phyloP scores from a whole-genome alignment of 768 basidiomycete genomes.

The Serendipita sp. region DNA sequence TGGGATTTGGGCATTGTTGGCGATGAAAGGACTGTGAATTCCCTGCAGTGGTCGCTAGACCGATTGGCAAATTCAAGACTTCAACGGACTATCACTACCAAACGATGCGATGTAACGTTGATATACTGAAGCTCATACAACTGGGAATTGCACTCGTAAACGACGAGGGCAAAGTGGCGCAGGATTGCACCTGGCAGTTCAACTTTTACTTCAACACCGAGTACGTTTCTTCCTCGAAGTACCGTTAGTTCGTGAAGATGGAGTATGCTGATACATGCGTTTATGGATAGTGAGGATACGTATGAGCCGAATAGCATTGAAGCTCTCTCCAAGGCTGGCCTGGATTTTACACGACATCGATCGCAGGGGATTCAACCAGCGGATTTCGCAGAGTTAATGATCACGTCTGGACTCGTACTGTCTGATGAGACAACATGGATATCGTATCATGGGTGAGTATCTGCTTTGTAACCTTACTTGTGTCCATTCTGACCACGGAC shows the following conservation, averaged over 20 bases:
- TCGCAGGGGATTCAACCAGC: slow-evolving; percentile 84
- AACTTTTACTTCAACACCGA: slow-evolving; percentile 87
- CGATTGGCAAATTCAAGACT: slow-evolving; percentile 90
- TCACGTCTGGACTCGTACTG: slow-evolving; percentile 88
- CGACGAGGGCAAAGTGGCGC: slow-evolving; percentile 82
- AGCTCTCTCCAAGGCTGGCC: slow-evolving; percentile 81
- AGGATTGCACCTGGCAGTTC: slow-evolving; percentile 97
- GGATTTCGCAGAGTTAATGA: slow-evolving; percentile 92
- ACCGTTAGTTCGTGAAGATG: not conserved
- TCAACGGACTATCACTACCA: slow-evolving; percentile 99
- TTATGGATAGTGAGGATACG: slow-evolving; percentile 72
- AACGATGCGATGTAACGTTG: slow-evolving; percentile 98
- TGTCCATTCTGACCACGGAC: not conserved
- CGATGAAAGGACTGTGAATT: slow-evolving; percentile 83
- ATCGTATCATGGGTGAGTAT: slow-evolving; percentile 84
- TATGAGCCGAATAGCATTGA: slow-evolving; percentile 97
- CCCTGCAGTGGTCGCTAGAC: slow-evolving; percentile 93
- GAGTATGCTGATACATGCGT: slow-evolving; percentile 10
- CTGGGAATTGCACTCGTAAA: slow-evolving; percentile 90
- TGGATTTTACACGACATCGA: slow-evolving; percentile 88
- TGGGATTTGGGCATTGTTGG: not conserved
- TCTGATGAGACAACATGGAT: slow-evolving; percentile 86
- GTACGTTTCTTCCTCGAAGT: slow-evolving; percentile 28
- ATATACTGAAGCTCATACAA: slow-evolving; percentile 94
- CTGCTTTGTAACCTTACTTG: not conserved